These are phyloP conservation scores for Silene latifolia DNA, from an alignment of 148 eudicot genomes.

Conservation along the genomic window DNA sequence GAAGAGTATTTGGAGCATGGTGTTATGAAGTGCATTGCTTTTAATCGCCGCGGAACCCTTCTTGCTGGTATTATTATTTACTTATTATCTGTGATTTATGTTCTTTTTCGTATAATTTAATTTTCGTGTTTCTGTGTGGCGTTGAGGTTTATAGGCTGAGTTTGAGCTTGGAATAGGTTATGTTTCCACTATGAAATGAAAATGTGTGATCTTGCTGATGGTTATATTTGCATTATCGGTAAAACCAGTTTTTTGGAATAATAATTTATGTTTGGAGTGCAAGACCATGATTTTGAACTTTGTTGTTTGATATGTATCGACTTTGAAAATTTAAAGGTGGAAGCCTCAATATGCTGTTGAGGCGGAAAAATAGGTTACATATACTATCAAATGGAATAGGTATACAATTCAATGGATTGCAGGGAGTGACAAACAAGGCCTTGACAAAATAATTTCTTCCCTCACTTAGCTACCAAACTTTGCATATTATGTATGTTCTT, in stretches of 20 bases:
- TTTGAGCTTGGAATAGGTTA: conserved; percentile 1
- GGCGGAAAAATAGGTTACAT: too few species aligned
- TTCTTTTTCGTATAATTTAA: neutral
- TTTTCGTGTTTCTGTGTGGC: neutral
- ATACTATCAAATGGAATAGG: too few species aligned
- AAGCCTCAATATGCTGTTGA: too few species aligned
- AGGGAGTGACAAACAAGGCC: neutral
- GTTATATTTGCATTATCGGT: neutral
- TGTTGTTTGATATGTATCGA: neutral
- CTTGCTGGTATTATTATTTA: conserved; percentile 83
- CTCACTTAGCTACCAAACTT: neutral
- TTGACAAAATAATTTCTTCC: neutral
- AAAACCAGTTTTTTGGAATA: too few species aligned
- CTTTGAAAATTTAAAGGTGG: neutral
- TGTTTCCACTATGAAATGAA: neutral
- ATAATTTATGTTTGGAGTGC: neutral
- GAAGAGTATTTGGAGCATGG: conserved; percentile 96
- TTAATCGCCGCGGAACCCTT: conserved; percentile 94
- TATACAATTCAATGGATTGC: too few species aligned
- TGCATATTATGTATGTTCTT: neutral
- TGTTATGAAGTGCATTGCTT: conserved; percentile 82
- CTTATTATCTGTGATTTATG: too few species aligned
- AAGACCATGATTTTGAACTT: neutral
- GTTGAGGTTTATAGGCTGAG: neutral
- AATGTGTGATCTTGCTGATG: neutral